Evolutionary conservation across 1,284 basidiomycete species (phyloP).

Genomic region (Hymenochaete sp.): DNA sequence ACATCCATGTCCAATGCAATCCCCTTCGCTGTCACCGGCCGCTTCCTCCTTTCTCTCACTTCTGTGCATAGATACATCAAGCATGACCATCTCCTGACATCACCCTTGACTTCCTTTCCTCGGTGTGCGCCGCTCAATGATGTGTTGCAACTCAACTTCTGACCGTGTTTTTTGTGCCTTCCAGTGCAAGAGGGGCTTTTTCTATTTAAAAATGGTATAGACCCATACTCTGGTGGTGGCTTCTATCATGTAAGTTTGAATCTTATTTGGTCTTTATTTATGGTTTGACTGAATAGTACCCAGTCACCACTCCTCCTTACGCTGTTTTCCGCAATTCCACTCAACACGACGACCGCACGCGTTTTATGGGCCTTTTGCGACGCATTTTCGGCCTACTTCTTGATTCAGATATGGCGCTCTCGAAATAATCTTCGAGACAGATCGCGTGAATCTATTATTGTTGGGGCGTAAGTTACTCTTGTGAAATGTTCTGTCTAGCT

Average conservation of each 20-base stretch:
- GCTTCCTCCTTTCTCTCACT: conserved; percentile 43
- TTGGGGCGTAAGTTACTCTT: conserved; percentile 45
- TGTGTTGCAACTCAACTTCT: conserved; percentile 13
- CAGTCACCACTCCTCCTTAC: conserved; percentile 80
- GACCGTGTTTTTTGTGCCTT: conserved; percentile 3
- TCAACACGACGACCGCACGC: conserved; percentile 39
- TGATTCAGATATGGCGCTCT: conserved; percentile 60
- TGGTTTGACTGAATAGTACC: conserved; percentile 12
- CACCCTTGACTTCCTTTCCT: conserved; percentile 71
- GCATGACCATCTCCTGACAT: conserved; percentile 69
- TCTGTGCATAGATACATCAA: conserved; percentile 40
- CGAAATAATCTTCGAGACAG: conserved; percentile 40
- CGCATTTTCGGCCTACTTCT: conserved; percentile 52
- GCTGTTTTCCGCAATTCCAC: conserved; percentile 62
- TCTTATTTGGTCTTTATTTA: conserved; percentile 1
- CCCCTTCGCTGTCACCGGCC: conserved; percentile 25
- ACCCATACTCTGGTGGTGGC: conserved; percentile 79
- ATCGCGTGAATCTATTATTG: conserved; percentile 48
- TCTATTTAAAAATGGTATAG: conserved; percentile 59
- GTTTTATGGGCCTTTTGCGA: conserved; percentile 69
- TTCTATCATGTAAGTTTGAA: conserved; percentile 80
- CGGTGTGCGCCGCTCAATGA: conserved; percentile 39
- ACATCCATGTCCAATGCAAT: conserved; percentile 13
- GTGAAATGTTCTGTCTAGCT: conserved; percentile 1
- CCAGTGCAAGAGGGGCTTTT: conserved; percentile 84